phyloP scores from a whole-genome alignment of 2,329 filamentous ascomycete genomes.

The Ophiostoma novo-ulmi region DNA sequence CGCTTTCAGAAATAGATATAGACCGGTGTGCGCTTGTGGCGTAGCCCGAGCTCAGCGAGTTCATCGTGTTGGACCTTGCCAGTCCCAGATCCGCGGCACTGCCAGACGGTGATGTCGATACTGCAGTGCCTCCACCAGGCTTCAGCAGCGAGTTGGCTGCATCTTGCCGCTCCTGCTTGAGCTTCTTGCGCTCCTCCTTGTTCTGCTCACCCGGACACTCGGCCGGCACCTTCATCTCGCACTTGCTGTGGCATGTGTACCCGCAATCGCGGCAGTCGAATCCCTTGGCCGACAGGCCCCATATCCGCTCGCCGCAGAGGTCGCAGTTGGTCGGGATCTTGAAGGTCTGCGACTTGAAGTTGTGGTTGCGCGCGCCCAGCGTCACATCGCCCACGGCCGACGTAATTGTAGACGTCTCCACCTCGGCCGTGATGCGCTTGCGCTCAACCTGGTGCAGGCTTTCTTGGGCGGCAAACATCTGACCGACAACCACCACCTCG shows the following conservation, averaged over 20 bases:
- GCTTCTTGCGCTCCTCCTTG: constrained; percentile 92
- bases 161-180: constrained; percentile 81
- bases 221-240: constrained; percentile 96
- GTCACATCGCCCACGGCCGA: constrained; percentile 86
- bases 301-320: constrained; percentile 91
- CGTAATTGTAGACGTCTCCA: constrained; percentile 92
- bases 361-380: constrained; percentile 87
- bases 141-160: constrained; percentile 59
- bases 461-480: constrained; percentile 81
- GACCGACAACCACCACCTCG: constrained; percentile 75
- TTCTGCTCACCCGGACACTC: constrained; percentile 90
- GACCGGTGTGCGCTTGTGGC: constrained; percentile 73
- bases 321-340: constrained; percentile 99
- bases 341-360: constrained; percentile 98
- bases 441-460: constrained; percentile 78
- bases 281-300: constrained; percentile 93
- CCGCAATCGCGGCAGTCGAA: constrained; percentile 95
- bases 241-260: constrained; percentile 97
- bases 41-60: constrained; percentile 82
- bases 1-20: constrained; percentile 63
- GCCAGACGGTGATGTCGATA: constrained; percentile 27
- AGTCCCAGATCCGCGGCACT: constrained; percentile 60
- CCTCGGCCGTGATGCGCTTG: constrained; percentile 78
- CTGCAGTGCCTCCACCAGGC: constrained; percentile 37
- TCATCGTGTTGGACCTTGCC: constrained; percentile 80